Base-by-base conservation (phyloP, 202 grass and related monocot genomes). In the Cymbopogon flexuosus region DNA sequence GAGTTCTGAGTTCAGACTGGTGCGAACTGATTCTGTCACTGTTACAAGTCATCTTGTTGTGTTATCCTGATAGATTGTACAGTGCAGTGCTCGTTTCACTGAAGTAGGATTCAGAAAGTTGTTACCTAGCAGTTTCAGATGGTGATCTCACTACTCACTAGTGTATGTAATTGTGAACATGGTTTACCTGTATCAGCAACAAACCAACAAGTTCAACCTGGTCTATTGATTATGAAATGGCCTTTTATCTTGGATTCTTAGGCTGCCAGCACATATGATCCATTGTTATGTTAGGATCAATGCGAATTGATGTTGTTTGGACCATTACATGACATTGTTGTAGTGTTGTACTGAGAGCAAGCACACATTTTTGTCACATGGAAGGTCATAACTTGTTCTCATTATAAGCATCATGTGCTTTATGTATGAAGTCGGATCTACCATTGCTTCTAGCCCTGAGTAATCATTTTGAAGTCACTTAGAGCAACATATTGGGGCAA, bases 211-310 rank as follows among this genome's bases (percentile, higher is more conserved):
- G 62, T 65, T 65, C 34, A 73, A 34, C 11, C 43, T 34, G 12
- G 11, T 64, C n/a, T 52, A 41, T 54, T 70, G 40, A 15, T 22
- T 72, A 64, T 66, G 18, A 1, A 56, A 67, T 43, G n/a, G 8
- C 11, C 35, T 39, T n/a, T 21, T 3, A 58, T 78, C 43, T 77
- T 65, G 13, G 24, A 64, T 76, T 76, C 18, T 69, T 80, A 69
- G 41, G 14, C 59, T 23, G 5, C 59, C 11, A 15, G 3, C 11
- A 2, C 68, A 21, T 61, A 31, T 0, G 3, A 46, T 78, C 8
- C 31, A 21, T 4, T 83, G 58, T 30, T 3, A 60, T 66, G 11
- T 27, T 42, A 65, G 41, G 27, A 43, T 63, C 31, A 51, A 15
- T 81, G 34, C 15, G 35, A 73, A 46, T 43, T 65, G 10, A 37